phyloP scores from a whole-genome alignment of 768 basidiomycete species.

The Termitomyces sp. region DNA sequence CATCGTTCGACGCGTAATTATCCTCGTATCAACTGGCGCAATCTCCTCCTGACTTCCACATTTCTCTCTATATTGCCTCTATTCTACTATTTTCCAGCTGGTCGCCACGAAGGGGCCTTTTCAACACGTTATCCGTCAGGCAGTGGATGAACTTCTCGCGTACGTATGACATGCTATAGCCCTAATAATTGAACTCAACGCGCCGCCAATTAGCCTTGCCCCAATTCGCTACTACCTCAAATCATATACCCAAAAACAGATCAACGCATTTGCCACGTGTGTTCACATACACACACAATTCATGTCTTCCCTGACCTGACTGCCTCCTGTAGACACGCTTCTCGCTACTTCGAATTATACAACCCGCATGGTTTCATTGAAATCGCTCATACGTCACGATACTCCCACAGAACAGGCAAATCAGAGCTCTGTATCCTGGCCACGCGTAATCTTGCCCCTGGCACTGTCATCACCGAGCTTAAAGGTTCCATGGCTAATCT shows the following conservation, averaged over 20 bases:
- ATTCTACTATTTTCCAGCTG: conserved; percentile 38
- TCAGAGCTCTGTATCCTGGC: conserved; percentile 87
- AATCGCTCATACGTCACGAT: conserved; percentile 85
- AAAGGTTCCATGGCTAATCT: conserved; percentile 90
- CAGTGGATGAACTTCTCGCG: conserved; percentile 77
- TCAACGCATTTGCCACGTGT: conserved; percentile 91
- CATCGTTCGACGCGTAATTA: conserved; percentile 72
- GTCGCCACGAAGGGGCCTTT: conserved; percentile 53
- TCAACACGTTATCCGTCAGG: conserved; percentile 59
- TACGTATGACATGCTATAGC: conserved; percentile 29
- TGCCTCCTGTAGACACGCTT: conserved; percentile 63
- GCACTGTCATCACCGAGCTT: conserved; percentile 77
- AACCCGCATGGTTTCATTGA: conserved; percentile 80
- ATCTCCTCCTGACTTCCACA: conserved; percentile 19
- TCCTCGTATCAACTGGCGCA: conserved; percentile 22
- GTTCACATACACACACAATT: conserved; percentile 32
- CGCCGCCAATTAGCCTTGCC: conserved; percentile 47
- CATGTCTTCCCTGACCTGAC: conserved; percentile 18
- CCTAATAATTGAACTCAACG: conserved; percentile 19
- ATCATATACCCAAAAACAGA: conserved; percentile 75
- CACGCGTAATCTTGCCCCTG: conserved; percentile 64
- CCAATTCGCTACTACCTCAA: conserved; percentile 77
- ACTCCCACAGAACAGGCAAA: conserved; percentile 84
- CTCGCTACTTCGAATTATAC: conserved; percentile 86
- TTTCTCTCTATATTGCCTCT: conserved; percentile 14